These are phyloP conservation scores for Raddia distichophylla DNA, from an alignment of 176 grass and related monocot genomes.

Conservation along the genomic window DNA sequence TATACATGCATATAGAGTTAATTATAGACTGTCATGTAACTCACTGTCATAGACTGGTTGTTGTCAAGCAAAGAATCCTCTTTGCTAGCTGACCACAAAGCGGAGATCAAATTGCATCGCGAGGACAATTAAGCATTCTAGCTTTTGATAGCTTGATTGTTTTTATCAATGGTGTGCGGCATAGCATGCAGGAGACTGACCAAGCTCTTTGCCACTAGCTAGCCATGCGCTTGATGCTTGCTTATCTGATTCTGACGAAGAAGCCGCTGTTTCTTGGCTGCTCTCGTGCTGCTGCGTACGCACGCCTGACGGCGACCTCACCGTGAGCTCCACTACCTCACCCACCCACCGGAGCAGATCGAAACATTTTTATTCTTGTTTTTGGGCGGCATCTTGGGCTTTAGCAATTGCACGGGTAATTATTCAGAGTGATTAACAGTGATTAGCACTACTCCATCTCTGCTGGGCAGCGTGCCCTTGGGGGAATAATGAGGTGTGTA, in stretches of 20 bases:
- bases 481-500: not conserved
- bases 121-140: not conserved
- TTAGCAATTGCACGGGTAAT: slow-evolving; percentile 39
- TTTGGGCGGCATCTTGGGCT: not conserved
- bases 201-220: not conserved
- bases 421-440: slow-evolving; percentile 27
- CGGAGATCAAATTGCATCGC: not conserved
- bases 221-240: not conserved
- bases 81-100: not conserved
- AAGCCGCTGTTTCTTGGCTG: slow-evolving; percentile 13
- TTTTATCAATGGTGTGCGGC: not conserved
- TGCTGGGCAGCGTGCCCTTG: not conserved
- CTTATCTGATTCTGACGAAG: not conserved
- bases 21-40: not conserved
- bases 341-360: slow-evolving; percentile 5
- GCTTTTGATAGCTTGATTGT: not conserved
- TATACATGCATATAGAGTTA: no score
- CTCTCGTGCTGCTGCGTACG: not conserved
- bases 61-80: not conserved
- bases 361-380: not conserved
- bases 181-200: no score
- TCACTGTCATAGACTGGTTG: not conserved
- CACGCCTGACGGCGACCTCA: slow-evolving; percentile 27
- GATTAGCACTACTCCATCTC: not conserved
- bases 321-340: slow-evolving; percentile 27